Conservation (phyloP, 2,329 filamentous ascomycete species). For the Aspergillus sp. region DNA sequence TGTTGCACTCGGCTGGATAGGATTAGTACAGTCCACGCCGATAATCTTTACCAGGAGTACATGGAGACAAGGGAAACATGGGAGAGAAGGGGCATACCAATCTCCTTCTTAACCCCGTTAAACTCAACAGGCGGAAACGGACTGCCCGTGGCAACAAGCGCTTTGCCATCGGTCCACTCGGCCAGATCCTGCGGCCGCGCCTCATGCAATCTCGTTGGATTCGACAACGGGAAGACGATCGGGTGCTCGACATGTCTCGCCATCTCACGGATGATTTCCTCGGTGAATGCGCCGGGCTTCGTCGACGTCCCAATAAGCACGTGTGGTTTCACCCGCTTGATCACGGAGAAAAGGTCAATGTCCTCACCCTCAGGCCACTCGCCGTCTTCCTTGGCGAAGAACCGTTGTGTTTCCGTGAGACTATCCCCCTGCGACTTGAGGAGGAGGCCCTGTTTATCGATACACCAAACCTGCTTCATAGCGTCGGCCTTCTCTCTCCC, state of each 20-base stretch:
- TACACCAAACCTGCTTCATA: slow-evolving; percentile 77
- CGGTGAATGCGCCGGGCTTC: slow-evolving; percentile 73
- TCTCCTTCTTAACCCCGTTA: slow-evolving; percentile 58
- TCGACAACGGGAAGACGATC: slow-evolving; percentile 81
- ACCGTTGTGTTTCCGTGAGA: slow-evolving; percentile 68
- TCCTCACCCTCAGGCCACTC: slow-evolving; percentile 65
- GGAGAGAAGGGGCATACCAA: slow-evolving; percentile 46
- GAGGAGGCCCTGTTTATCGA: slow-evolving; percentile 81
- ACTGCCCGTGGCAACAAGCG: slow-evolving; percentile 79
- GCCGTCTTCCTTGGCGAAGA: slow-evolving; percentile 66
- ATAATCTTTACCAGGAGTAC: not conserved
- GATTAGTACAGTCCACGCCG: slow-evolving; percentile 27
- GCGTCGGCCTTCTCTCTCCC: slow-evolving; percentile 57
- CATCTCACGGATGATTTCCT: slow-evolving; percentile 77
- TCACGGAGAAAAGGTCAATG: slow-evolving; percentile 66
- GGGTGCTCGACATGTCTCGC: slow-evolving; percentile 71
- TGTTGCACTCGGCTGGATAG: slow-evolving; percentile 78
- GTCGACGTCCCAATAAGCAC: slow-evolving; percentile 86
- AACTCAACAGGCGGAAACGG: slow-evolving; percentile 76
- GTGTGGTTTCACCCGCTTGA: slow-evolving; percentile 75
- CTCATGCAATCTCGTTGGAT: slow-evolving; percentile 83
- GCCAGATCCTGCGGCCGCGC: slow-evolving; percentile 77
- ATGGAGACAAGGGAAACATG: not conserved
- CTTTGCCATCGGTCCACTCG: slow-evolving; percentile 77
- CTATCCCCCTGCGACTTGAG: slow-evolving; percentile 64